phyloP scores from a whole-genome alignment of 176 grass and related monocot genomes.

The Dactylis glomerata region DNA sequence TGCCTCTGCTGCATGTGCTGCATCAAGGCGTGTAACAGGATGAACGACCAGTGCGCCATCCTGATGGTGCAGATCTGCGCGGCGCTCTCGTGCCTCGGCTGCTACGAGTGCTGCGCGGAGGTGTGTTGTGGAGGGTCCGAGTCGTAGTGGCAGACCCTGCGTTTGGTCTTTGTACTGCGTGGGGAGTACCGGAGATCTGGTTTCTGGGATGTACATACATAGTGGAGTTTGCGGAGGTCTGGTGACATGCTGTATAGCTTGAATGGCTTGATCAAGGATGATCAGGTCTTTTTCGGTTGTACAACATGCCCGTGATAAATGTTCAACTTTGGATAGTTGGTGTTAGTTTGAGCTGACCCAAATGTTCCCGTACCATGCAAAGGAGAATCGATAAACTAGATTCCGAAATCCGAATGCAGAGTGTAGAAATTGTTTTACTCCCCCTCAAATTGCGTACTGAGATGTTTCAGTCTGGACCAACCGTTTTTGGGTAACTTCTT shows the following conservation, averaged over 20 bases:
- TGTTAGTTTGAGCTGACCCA: neutral
- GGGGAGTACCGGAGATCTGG: neutral
- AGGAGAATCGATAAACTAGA: neutral
- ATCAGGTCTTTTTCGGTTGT: conserved; percentile 14
- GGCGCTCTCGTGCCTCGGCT: conserved; percentile 72
- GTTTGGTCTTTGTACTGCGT: conserved; percentile 23
- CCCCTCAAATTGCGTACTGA: neutral
- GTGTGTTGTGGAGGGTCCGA: conserved; percentile 56
- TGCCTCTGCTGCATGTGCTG: conserved; percentile 79
- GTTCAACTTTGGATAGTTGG: neutral
- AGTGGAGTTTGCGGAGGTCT: neutral
- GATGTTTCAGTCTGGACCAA: neutral
- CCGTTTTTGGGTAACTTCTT: too few species aligned
- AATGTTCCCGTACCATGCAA: neutral
- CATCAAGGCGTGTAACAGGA: conserved; percentile 63
- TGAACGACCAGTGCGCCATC: conserved; percentile 80
- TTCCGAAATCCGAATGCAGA: neutral
- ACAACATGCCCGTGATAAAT: neutral
- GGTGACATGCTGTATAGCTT: neutral
- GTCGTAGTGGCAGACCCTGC: conserved; percentile 5
- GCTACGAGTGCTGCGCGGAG: conserved; percentile 72
- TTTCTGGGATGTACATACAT: conserved; percentile 41
- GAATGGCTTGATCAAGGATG: conserved; percentile 22
- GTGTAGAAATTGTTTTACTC: neutral
- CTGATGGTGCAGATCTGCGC: conserved; percentile 53